A percentile compares a stretch with the other conserved stretches of the same genome.
These are phyloP conservation scores for Aspergillus heteromorphus DNA, from an alignment of 495 filamentous ascomycete genomes.

Conservation along the genomic window DNA sequence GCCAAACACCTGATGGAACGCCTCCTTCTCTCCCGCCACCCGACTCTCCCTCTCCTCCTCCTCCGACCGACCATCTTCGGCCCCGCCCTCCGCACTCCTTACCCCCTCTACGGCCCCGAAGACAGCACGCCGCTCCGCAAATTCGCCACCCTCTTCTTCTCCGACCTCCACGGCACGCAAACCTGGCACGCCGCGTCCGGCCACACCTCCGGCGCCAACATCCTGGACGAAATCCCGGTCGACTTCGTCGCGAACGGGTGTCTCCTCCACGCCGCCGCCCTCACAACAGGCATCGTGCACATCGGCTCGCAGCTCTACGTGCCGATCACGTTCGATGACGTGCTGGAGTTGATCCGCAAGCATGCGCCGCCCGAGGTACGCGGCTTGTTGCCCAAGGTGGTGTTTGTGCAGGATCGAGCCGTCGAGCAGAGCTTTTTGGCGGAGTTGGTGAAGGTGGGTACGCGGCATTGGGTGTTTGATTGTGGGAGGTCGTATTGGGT, in stretches of 20 bases:
- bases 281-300: slow-evolving; percentile 31
- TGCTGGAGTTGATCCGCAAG: slow-evolving; percentile 15
- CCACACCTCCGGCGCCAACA: slow-evolving; percentile 26
- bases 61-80: slow-evolving; percentile 39
- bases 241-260: slow-evolving; percentile 38
- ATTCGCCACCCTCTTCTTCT: slow-evolving; percentile 27
- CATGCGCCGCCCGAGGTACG: slow-evolving; percentile 20
- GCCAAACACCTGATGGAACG: slow-evolving; percentile 39
- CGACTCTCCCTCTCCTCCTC: slow-evolving; percentile 29
- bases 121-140: slow-evolving; percentile 31
- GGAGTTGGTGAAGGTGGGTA: slow-evolving; percentile 30
- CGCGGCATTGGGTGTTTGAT: slow-evolving; percentile 34
- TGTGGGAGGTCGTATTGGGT: slow-evolving; percentile 35
- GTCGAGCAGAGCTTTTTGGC: slow-evolving; percentile 29
- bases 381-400: slow-evolving; percentile 19
- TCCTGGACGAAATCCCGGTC: slow-evolving; percentile 37
- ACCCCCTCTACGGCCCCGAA: slow-evolving; percentile 32
- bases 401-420: slow-evolving; percentile 26
- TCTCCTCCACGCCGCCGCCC: slow-evolving; percentile 30
- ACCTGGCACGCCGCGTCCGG: slow-evolving; percentile 32
- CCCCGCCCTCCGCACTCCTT: slow-evolving; percentile 33
- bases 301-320: slow-evolving; percentile 29
- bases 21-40: slow-evolving; percentile 24
- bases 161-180: slow-evolving; percentile 23
- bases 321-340: slow-evolving; percentile 25